Percentiles rank a stretch among this genome's conserved stretches.
Conservation (phyloP, 2,329 filamentous ascomycete genomes). For the Fusarium poae region DNA sequence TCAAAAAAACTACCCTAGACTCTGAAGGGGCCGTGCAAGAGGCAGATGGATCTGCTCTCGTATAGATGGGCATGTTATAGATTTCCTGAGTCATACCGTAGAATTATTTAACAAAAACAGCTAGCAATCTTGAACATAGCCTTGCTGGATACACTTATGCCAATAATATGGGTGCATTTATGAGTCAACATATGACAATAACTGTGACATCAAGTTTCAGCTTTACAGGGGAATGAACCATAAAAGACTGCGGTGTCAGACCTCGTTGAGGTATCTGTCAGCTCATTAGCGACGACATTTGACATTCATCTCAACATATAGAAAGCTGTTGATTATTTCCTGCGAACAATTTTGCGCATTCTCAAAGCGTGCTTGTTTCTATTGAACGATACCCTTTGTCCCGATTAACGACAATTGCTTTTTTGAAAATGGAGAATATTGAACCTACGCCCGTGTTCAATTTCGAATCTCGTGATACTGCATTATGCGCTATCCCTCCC, state of each 20-base stretch:
- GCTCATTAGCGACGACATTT: background rate
- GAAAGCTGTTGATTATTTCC: background rate
- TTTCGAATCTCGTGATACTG: conserved; percentile 66
- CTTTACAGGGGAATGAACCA: conserved; percentile 4
- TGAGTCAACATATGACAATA: conserved; percentile 6
- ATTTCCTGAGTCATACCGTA: conserved; percentile 6
- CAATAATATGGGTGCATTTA: background rate
- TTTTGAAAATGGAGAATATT: conserved; percentile 27
- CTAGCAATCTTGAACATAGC: background rate
- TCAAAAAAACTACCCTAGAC: conserved; percentile 1
- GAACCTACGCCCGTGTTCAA: background rate
- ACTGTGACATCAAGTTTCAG: background rate
- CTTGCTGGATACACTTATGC: background rate
- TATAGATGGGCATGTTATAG: background rate
- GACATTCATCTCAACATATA: background rate
- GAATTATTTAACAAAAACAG: background rate
- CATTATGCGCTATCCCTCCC: conserved; percentile 71
- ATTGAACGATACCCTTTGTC: background rate
- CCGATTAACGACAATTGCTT: background rate
- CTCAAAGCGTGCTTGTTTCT: background rate
- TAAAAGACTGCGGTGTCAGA: background rate
- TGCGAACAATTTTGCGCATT: no score
- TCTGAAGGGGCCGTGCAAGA: background rate
- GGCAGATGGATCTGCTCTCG: background rate
- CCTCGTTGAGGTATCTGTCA: background rate